phyloP scores from a whole-genome alignment of 495 filamentous ascomycete species.

The Neurospora sp. region DNA sequence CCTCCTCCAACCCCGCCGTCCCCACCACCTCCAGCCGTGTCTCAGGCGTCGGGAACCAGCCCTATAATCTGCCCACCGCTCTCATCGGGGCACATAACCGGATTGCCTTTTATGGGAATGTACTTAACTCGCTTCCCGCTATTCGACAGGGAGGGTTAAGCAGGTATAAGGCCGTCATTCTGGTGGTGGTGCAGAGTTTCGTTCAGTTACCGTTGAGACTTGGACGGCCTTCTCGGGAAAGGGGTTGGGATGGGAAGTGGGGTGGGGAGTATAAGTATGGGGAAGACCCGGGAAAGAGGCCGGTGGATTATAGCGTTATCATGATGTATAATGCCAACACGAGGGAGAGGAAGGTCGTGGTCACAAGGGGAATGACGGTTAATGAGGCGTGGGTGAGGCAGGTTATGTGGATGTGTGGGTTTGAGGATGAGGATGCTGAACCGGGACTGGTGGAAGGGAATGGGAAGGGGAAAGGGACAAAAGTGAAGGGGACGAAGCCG shows the following conservation, averaged over 20 bases:
- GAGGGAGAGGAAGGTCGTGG: neutral
- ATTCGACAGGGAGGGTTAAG: neutral
- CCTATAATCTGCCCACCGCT: slow-evolving; percentile 8
- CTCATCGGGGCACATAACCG: slow-evolving; percentile 8
- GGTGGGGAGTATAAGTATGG: neutral
- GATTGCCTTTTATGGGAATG: neutral
- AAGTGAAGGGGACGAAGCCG: slow-evolving; percentile 7
- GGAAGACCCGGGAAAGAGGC: neutral
- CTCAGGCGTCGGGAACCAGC: slow-evolving; percentile 16
- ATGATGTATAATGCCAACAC: slow-evolving; percentile 6
- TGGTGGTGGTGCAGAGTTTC: slow-evolving; percentile 12
- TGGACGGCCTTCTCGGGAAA: neutral
- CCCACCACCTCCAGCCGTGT: neutral
- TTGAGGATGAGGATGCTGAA: slow-evolving; percentile 3
- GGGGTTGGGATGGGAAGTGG: neutral
- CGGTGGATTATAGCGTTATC: slow-evolving; percentile 12
- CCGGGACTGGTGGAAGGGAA: neutral
- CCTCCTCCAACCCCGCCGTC: neutral
- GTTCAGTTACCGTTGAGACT: neutral
- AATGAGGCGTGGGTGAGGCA: slow-evolving; percentile 4
- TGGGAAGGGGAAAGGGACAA: neutral
- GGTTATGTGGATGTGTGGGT: slow-evolving; percentile 6
- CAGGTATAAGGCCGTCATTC: slow-evolving; percentile 1
- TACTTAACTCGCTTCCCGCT: neutral
- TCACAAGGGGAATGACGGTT: slow-evolving; percentile 8